A percentile compares a stretch with the other conserved stretches of the same genome.
phyloP scores from a whole-genome alignment of 2,329 filamentous ascomycete genomes.

The Knufia fluminis region DNA sequence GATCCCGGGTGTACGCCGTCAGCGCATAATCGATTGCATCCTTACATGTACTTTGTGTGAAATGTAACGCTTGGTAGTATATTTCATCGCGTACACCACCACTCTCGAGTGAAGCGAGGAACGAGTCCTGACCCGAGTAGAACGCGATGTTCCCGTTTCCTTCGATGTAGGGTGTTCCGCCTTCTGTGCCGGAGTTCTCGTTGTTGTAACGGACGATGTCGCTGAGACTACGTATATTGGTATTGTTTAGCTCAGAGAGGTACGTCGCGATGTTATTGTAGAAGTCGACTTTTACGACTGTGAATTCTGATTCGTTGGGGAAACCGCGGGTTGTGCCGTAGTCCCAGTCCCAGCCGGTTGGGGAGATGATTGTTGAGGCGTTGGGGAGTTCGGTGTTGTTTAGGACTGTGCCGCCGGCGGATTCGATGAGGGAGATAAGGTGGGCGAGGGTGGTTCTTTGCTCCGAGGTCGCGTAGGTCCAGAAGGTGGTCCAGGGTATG shows the following conservation, averaged over 20 bases:
- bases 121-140: conserved; percentile 61
- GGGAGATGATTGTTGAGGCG: conserved; percentile 53
- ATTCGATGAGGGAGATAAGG: conserved; percentile 45
- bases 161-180: conserved; percentile 43
- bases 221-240: conserved; percentile 48
- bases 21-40: conserved; percentile 63
- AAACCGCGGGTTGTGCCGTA: conserved; percentile 53
- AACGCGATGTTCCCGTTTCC: conserved; percentile 44
- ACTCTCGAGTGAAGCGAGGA: conserved; percentile 53
- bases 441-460: conserved; percentile 47
- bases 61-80: conserved; percentile 58
- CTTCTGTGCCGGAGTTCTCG: conserved; percentile 57
- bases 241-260: conserved; percentile 54
- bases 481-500: conserved; percentile 63
- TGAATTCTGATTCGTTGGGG: conserved; percentile 66
- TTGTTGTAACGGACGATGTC: conserved; percentile 58
- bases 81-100: conserved; percentile 54
- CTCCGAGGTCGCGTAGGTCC: conserved; percentile 49
- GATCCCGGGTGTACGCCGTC: conserved; percentile 22
- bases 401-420: conserved; percentile 57
- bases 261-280: conserved; percentile 57
- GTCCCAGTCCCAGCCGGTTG: conserved; percentile 66
- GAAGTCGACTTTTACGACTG: conserved; percentile 58
- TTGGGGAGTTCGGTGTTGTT: conserved; percentile 61
- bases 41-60: conserved; percentile 49